A percentile compares a stretch with the other conserved stretches of the same genome.
Evolutionary conservation across 495 filamentous ascomycete genomes (phyloP).

Genomic region (Penicillium antarcticum): DNA sequence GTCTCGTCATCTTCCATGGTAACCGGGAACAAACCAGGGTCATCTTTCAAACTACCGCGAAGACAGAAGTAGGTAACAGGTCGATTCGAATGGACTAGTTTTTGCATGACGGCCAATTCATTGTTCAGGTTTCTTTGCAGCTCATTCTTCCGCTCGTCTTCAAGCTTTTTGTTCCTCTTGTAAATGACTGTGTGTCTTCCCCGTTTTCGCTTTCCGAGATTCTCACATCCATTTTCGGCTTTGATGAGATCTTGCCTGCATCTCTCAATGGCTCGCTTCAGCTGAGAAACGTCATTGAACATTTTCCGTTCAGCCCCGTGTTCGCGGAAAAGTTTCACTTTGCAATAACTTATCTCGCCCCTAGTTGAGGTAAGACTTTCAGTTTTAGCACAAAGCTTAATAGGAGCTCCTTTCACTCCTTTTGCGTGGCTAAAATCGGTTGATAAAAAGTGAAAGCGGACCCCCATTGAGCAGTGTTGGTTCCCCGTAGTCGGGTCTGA

Average conservation of each 20-base stretch:
- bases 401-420: background rate
- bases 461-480: background rate
- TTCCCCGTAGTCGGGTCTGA: background rate
- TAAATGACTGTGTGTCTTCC: background rate
- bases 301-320: background rate
- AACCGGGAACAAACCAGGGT: slow-evolving; percentile 1
- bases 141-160: background rate
- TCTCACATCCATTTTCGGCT: background rate
- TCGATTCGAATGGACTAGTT: background rate
- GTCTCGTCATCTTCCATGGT: background rate
- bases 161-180: background rate
- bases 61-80: background rate
- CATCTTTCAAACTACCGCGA: background rate
- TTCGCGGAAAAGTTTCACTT: background rate
- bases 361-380: background rate
- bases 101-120: background rate
- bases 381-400: background rate
- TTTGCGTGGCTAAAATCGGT: background rate
- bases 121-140: background rate
- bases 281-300: background rate
- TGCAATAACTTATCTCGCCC: background rate
- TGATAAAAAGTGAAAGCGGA: background rate
- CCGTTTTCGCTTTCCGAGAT: background rate
- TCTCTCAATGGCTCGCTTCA: background rate
- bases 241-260: background rate